Base-by-base conservation (phyloP, 768 basidiomycete genomes). In the Tulasnella sp. region DNA sequence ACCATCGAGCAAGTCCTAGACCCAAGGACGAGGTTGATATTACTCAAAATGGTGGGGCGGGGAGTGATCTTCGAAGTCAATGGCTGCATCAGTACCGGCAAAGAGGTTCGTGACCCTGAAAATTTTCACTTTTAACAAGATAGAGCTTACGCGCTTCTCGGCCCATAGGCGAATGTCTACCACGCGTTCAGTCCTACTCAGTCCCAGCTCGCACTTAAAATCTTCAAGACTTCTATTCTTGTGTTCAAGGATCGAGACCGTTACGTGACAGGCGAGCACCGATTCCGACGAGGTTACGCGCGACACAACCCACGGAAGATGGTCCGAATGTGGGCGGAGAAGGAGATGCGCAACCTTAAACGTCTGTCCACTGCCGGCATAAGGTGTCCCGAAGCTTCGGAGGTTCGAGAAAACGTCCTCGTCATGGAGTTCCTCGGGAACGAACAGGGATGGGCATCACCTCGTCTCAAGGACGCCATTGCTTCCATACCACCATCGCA, bases 251-350 rank as follows among this genome's bases (percentile, higher is more conserved):
- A 97, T 65, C 83, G 96, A n/a, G 90, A 94, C 67, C 86, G 87
- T 60, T 99, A 99, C 70, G 93, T 98, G 42, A 84, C 87, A 0
- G 96, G 96, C 52, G 95, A 98, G 70, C 84, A 87, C 70, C 84
- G 96, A n/a, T 98, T 98, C 75, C 79, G 90, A 50, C 80, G 85
- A 58, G 94, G 94, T 24, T 91, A 91, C 71, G 84, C 76, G 68
- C 84, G 85, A 60, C 83, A 80, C 63, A 99, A 98, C 69, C 95
- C 96, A 15, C 82, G 96, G 26, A 99, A 99, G 74, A 98, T 99
- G 95, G 94, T 99, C 19, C 80, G 92, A 15, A 72, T 98, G 2
- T 99, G 96, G 96, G 96, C 96, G 1, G 96, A 99, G 72, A 99
- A 99, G 73, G 96, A 99, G 71, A 87, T 97, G 86, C 83, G 96